Base-by-base conservation (phyloP, 352 stramenopile species). In the Pythium biforme region DNA sequence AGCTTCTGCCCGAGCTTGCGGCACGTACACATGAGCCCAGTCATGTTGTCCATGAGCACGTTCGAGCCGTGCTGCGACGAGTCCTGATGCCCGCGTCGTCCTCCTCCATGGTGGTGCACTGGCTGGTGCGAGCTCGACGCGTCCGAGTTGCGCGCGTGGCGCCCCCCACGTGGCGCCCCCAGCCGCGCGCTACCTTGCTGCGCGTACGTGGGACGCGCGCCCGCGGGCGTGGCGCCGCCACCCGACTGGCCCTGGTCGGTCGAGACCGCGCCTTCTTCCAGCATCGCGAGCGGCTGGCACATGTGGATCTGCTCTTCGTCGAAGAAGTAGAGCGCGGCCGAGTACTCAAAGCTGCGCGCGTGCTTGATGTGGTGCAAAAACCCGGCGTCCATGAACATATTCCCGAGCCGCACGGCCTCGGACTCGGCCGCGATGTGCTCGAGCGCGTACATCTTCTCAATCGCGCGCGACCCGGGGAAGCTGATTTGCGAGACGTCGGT, bases 331-430 rank as follows among this genome's bases (percentile, higher is more conserved):
- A 64, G 33, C 22, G 55, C 47, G 6, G 59, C 59, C 29, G 25
- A 59, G 39, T 68, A 54, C 41, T 76, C 59, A 45, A 76, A 79
- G 20, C 41, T 39, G 9, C 55, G 40, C 7, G 54, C 48, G 48
- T 77, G 69, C 50, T 77, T 77, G 31, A 67, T 45, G 50, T 77
- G 69, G 37, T 79, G 74, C 0, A 82, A 23, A 23, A 75, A 64
- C 3, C 69, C 67, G 1, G 66, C 63, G 37, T 79, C 68, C 55
- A 82, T 61, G 34, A 79, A 46, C 49, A 73, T 54, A 41, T 82
- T 82, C 2, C 72, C 72, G 11, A 82, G 23, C 7, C 74, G 74
- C 10, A 82, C 46, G 4, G 60, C 74, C 26, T 82, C 74, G 3
- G 49, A n/a, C 10, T 54, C 46, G 4, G 45, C 51, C 1, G 20